A percentile compares a stretch with the other conserved stretches of the same genome.
Evolutionary conservation across 129 eudicot species (phyloP).

Genomic region (Gnaphalium uliginosum): DNA sequence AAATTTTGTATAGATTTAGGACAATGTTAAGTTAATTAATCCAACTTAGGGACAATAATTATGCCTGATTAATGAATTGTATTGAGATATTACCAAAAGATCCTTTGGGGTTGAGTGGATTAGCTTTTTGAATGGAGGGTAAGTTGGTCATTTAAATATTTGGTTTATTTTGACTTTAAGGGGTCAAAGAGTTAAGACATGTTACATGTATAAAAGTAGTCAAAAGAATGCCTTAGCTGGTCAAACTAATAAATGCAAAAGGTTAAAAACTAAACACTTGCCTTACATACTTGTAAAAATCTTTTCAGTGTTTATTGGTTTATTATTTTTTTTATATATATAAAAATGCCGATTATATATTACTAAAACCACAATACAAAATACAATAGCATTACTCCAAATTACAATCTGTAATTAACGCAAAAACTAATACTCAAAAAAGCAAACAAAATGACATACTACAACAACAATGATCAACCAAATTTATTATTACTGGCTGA

Average conservation of each 20-base stretch:
- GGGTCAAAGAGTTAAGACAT: constrained; percentile 15
- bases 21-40: background rate
- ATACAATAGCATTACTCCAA: no score
- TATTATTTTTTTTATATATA: no score
- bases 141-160: background rate
- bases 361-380: no score
- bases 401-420: no score
- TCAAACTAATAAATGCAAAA: background rate
- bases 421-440: no score
- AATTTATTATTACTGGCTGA: no score
- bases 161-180: constrained; percentile 25
- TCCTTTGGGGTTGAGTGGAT: constrained; percentile 8
- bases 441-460: no score
- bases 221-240: constrained; percentile 2
- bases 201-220: constrained; percentile 11
- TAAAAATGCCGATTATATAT: no score
- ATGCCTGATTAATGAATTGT: constrained; percentile 9
- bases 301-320: no score
- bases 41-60: background rate
- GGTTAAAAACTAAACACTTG: no score
- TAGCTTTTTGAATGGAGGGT: background rate
- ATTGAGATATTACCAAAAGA: background rate
- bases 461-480: no score
- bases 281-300: no score
- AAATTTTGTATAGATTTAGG: background rate